A percentile compares a stretch with the other conserved stretches of the same genome.
phyloP scores from a whole-genome alignment of 441 rosid species.

The Syzygium syzygioides region DNA sequence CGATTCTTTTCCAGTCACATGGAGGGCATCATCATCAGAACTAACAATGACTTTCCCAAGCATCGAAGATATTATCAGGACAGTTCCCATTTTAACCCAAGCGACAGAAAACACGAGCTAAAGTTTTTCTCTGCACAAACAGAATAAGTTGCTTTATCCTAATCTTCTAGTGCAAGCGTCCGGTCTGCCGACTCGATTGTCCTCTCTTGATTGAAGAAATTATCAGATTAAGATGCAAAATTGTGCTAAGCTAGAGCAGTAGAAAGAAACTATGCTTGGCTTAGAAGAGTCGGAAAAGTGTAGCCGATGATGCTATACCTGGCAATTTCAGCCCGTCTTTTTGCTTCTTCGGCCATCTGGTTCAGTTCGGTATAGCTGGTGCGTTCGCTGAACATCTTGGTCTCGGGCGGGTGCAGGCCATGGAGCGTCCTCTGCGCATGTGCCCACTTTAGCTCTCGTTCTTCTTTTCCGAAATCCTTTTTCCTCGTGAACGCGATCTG shows the following conservation, averaged over 20 bases:
- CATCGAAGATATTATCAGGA: neutral
- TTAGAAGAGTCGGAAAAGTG: neutral
- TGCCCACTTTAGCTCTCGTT: constrained; percentile 46
- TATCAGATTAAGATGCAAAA: neutral
- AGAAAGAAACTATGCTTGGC: neutral
- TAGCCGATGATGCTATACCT: constrained; percentile 12
- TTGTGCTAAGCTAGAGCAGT: neutral
- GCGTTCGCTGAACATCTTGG: constrained; percentile 34
- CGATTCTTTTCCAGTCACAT: neutral
- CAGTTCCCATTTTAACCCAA: neutral
- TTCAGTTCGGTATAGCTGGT: constrained; percentile 26
- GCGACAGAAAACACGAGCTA: neutral
- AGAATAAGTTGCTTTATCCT: neutral
- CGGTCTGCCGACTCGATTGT: neutral
- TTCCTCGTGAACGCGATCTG: constrained; percentile 47
- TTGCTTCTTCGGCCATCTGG: constrained; percentile 42
- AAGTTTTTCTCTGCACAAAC: neutral
- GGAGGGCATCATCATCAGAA: neutral
- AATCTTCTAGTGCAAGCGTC: neutral
- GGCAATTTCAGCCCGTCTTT: constrained; percentile 43
- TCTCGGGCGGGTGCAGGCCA: constrained; percentile 37
- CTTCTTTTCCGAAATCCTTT: constrained; percentile 40
- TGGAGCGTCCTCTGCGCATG: constrained; percentile 51
- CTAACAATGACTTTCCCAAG: neutral
- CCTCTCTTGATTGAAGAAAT: neutral